These are phyloP conservation scores for Trypanosoma scelopori DNA, from an alignment of 208 protist species.

Conservation along the genomic window DNA sequence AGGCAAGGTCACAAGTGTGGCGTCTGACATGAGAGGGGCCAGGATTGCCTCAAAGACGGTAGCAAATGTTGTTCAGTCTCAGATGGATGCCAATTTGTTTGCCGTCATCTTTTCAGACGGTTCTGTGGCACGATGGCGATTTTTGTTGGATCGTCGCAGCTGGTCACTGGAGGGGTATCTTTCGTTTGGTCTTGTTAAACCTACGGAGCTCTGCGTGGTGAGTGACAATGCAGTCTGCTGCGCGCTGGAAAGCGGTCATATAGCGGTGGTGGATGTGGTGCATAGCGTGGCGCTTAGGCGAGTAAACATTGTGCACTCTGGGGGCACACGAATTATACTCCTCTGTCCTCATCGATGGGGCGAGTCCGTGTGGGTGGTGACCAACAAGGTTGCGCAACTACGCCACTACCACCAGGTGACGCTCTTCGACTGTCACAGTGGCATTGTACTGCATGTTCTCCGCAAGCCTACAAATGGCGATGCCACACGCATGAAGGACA, in stretches of 20 bases:
- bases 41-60: slow-evolving; percentile 61
- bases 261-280: slow-evolving; percentile 65
- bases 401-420: slow-evolving; percentile 79
- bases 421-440: slow-evolving; percentile 71
- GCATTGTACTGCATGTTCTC: slow-evolving; percentile 64
- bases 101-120: slow-evolving; percentile 78
- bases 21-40: slow-evolving; percentile 66
- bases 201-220: slow-evolving; percentile 43
- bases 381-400: slow-evolving; percentile 44
- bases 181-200: slow-evolving; percentile 41
- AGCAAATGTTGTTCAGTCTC: slow-evolving; percentile 65
- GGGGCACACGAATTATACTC: slow-evolving; percentile 68
- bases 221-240: slow-evolving; percentile 50
- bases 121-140: slow-evolving; percentile 70
- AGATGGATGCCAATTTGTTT: slow-evolving; percentile 48
- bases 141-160: slow-evolving; percentile 37
- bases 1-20: slow-evolving; percentile 52
- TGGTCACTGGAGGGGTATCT: slow-evolving; percentile 58
- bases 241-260: slow-evolving; percentile 64
- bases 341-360: slow-evolving; percentile 61
- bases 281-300: slow-evolving; percentile 53
- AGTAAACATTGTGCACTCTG: slow-evolving; percentile 74
- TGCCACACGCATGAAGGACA: slow-evolving; percentile 59
- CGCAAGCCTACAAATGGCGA: slow-evolving; percentile 65
- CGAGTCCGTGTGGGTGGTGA: slow-evolving; percentile 78